Conservation (phyloP, 176 grass and related monocot genomes). For the Leersia perrieri region DNA sequence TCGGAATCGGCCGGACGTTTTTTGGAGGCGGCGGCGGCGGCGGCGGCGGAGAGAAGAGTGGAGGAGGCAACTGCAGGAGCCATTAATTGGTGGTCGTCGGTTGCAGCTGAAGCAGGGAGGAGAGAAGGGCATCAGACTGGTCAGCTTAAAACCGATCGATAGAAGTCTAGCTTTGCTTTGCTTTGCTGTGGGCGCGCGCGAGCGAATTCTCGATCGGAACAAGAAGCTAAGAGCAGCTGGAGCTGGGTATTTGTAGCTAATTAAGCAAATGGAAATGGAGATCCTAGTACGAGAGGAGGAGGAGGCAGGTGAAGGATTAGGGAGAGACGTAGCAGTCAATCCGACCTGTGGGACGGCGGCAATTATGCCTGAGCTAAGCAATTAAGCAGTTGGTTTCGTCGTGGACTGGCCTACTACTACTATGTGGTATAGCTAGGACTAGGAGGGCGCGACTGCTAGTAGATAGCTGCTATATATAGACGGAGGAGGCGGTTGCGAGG, state of each 20-base stretch:
- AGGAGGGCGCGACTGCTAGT: too few relatives aligned
- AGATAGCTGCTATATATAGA: neutral
- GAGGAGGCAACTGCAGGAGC: slow-evolving; percentile 30
- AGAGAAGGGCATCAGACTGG: slow-evolving; percentile 10
- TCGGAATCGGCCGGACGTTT: slow-evolving; percentile 29
- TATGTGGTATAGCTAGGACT: too few relatives aligned
- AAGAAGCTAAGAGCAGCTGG: neutral
- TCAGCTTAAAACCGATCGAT: slow-evolving; percentile 15
- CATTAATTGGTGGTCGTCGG: slow-evolving; percentile 25
- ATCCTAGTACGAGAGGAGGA: neutral
- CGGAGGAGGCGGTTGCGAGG: too few relatives aligned
- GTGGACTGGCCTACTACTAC: slow-evolving; percentile 9
- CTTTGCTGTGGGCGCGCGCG: neutral
- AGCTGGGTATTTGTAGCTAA: neutral
- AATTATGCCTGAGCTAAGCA: neutral
- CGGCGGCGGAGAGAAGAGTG: slow-evolving; percentile 8
- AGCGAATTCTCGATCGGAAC: neutral
- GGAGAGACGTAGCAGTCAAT: slow-evolving; percentile 18
- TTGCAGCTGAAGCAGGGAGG: neutral
- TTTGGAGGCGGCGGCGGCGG: neutral
- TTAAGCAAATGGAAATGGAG: too few relatives aligned
- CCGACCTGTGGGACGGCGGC: slow-evolving; percentile 26
- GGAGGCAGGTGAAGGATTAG: neutral
- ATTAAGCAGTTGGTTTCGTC: slow-evolving; percentile 14
- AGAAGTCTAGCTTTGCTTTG: neutral